phyloP scores from a whole-genome alignment of 768 basidiomycete genomes.

The Tricholoma flavovirens region DNA sequence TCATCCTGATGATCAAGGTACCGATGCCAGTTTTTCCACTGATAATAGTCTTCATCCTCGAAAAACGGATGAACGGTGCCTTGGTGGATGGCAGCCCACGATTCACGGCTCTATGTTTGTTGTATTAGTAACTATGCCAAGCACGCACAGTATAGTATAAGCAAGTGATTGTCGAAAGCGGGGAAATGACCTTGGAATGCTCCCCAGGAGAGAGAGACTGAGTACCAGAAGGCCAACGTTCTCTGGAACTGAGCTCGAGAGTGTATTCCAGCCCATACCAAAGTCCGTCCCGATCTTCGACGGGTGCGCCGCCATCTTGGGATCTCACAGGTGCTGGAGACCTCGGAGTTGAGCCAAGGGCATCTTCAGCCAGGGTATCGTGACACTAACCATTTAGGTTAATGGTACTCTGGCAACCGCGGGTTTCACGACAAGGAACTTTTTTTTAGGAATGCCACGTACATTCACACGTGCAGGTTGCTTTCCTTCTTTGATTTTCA shows the following conservation, averaged over 20 bases:
- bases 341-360: not conserved
- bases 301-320: not conserved
- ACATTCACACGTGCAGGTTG: constrained; percentile 27
- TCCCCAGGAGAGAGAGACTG: constrained; percentile 28
- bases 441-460: constrained; percentile 9
- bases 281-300: constrained; percentile 21
- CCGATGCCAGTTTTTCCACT: constrained; percentile 43
- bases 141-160: not conserved
- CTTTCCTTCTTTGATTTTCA: constrained; percentile 35
- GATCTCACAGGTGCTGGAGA: not conserved
- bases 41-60: constrained; percentile 36
- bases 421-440: not conserved
- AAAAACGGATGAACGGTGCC: constrained; percentile 32
- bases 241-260: constrained; percentile 34
- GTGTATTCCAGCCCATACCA: constrained; percentile 42
- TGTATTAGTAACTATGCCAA: not conserved
- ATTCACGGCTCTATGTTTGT: constrained; percentile 33
- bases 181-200: constrained; percentile 33
- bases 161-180: not conserved
- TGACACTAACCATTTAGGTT: constrained; percentile 7
- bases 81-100: constrained; percentile 37
- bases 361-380: constrained; percentile 16
- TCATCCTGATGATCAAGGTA: constrained; percentile 35
- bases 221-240: constrained; percentile 27
- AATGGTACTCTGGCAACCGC: not conserved